Evolutionary conservation across 257 asterid genomes (phyloP).

Genomic region (Verbena officinalis): DNA sequence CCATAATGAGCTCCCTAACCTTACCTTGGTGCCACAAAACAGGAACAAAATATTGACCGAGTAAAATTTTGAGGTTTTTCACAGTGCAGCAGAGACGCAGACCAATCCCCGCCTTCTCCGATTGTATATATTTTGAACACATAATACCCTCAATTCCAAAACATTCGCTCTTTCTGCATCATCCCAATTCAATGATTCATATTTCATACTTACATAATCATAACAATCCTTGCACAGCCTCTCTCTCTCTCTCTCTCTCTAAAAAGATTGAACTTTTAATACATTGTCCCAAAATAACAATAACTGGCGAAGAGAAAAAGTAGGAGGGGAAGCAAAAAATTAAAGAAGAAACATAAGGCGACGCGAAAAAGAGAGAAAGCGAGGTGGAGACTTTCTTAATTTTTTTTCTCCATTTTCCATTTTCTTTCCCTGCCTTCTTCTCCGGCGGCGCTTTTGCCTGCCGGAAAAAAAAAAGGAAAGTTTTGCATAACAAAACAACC

Average conservation of each 20-base stretch:
- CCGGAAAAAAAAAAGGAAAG: constrained; percentile 26
- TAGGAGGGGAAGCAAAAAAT: constrained; percentile 26
- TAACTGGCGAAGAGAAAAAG: constrained; percentile 25
- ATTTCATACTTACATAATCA: neutral
- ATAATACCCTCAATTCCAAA: neutral
- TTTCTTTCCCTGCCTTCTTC: constrained; percentile 18
- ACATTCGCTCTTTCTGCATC: neutral
- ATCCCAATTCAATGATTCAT: neutral
- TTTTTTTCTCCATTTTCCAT: neutral
- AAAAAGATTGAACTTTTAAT: neutral
- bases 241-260: neutral
- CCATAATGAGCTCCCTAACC: too few relatives aligned
- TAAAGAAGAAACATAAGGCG: too few relatives aligned
- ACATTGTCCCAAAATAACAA: neutral
- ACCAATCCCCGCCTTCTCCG: neutral
- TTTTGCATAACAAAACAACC: neutral
- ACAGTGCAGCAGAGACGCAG: neutral
- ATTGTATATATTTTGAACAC: neutral
- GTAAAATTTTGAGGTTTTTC: neutral
- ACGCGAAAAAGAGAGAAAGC: neutral
- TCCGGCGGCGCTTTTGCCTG: constrained; percentile 41
- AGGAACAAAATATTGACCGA: neutral
- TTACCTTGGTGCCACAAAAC: neutral
- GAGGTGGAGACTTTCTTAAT: neutral
- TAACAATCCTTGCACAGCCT: neutral